Conservation (phyloP, 495 filamentous ascomycete species). For the Tuber magnatum region DNA sequence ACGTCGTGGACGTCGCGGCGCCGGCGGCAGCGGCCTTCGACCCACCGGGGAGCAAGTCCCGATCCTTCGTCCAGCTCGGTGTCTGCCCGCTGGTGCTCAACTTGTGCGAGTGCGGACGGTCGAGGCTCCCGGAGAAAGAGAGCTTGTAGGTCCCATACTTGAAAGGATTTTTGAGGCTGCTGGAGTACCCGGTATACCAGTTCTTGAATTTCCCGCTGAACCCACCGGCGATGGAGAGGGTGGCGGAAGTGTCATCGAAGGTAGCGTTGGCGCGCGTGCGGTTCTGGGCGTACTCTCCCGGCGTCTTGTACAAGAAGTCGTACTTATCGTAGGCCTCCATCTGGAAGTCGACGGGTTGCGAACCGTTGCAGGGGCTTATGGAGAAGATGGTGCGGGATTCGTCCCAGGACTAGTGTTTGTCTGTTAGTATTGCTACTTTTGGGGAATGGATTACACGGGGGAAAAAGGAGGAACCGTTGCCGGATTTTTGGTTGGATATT, state of each 20-base stretch:
- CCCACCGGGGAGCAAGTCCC: neutral
- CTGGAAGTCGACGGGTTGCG: neutral
- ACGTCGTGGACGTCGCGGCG: neutral
- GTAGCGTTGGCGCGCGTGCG: slow-evolving; percentile 18
- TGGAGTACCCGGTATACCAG: neutral
- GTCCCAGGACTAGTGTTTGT: neutral
- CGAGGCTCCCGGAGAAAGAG: slow-evolving; percentile 12
- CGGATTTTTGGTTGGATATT: slow-evolving; percentile 45
- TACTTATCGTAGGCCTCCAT: slow-evolving; percentile 11
- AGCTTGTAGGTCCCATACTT: slow-evolving; percentile 19
- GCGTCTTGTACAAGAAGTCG: neutral
- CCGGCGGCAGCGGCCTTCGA: neutral
- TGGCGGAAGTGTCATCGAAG: slow-evolving; percentile 12
- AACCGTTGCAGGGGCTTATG: slow-evolving; percentile 13
- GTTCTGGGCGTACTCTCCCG: neutral
- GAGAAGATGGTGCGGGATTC: slow-evolving; percentile 15
- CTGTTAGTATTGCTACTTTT: neutral
- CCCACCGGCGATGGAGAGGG: neutral
- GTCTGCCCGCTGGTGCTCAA: slow-evolving; percentile 8
- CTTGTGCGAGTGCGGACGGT: slow-evolving; percentile 11
- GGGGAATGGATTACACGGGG: slow-evolving; percentile 10
- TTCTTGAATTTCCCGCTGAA: slow-evolving; percentile 12
- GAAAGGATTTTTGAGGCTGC: neutral
- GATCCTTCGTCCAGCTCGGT: slow-evolving; percentile 13
- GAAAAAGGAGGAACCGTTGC: slow-evolving; percentile 20